Base-by-base conservation (phyloP, 371 early-diverging fungal genomes). In the Mucor circinelloides region DNA sequence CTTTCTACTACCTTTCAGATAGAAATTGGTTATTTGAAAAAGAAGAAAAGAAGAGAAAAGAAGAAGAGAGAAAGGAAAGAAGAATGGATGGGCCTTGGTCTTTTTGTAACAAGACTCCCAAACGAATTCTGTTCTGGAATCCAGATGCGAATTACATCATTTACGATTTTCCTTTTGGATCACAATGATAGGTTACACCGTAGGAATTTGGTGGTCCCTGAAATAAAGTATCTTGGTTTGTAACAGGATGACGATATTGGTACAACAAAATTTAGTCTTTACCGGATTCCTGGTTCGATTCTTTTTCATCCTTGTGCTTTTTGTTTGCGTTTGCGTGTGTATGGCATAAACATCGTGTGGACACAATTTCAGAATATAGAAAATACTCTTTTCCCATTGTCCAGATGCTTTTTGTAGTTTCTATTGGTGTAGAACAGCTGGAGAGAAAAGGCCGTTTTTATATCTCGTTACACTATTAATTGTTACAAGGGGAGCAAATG, bases 131-230 rank as follows among this genome's bases (percentile, higher is more conserved):
- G 50, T 50, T 25, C 25, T 50, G 25, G 25, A 50, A 50, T 50
- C 21, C 12, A 25, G 50, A 50, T 50, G 50, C 2, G 4, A 55
- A 55, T 59, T 59, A 59, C 59, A 59, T 59, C 59, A 59, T 36
- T 13, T 50, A 25, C 12, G 23, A 48, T 23, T 50, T 23, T 50
- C 44, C 44, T 44, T 44, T 58, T 58, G 52, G 25, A 52, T 52
- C 28, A 52, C 10, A 27, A 25, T 52, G 23, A 52, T 27, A 23
- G 28, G 52, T 52, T 52, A 52, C 52, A 52, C 19, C 10, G 13
- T 23, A 52, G 23, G 23, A 27, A 13, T 55, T 55, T 30, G 28
- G 56, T 55, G 31, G 56, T 55, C 56, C 56, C 59, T 59, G 38
- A 58, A 32, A 15, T 31, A 58, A 58, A 58, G 10, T 25, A 12